Conservation (phyloP, 768 basidiomycete genomes). For the Macrolepiota albuminosa region DNA sequence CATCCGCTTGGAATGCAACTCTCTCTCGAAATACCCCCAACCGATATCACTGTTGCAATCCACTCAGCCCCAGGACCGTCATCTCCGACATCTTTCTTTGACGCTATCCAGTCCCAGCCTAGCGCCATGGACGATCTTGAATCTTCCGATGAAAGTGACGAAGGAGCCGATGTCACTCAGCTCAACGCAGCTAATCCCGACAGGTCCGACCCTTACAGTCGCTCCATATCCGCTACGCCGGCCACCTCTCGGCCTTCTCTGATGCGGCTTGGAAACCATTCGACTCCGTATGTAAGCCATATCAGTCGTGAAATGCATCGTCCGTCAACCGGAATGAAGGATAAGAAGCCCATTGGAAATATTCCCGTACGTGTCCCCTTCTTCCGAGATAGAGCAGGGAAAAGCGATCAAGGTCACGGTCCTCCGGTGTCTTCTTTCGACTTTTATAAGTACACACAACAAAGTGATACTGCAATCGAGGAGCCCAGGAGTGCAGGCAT, state of each 20-base stretch:
- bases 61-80: constrained; percentile 62
- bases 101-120: constrained; percentile 62
- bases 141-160: constrained; percentile 44
- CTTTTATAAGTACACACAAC: constrained; percentile 42
- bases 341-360: constrained; percentile 52
- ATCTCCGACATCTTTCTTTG: constrained; percentile 71
- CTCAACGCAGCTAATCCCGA: constrained; percentile 9
- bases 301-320: constrained; percentile 27
- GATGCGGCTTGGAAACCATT: constrained; percentile 66
- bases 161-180: constrained; percentile 30
- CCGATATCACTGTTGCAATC: constrained; percentile 37
- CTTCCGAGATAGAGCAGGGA: constrained; percentile 40
- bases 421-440: constrained; percentile 38
- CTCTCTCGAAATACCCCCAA: constrained; percentile 42
- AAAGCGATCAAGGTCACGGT: constrained; percentile 32
- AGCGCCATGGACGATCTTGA: constrained; percentile 74
- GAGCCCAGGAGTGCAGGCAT: constrained; percentile 6
- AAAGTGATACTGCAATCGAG: constrained; percentile 24
- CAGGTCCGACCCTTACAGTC: constrained; percentile 27
- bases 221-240: constrained; percentile 33
- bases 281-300: constrained; percentile 57
- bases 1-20: constrained; percentile 22
- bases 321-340: constrained; percentile 23
- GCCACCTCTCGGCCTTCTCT: constrained; percentile 34
- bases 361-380: constrained; percentile 38